Base-by-base conservation (phyloP, 805 yeast species). In the Kurtzmaniella fragi region DNA sequence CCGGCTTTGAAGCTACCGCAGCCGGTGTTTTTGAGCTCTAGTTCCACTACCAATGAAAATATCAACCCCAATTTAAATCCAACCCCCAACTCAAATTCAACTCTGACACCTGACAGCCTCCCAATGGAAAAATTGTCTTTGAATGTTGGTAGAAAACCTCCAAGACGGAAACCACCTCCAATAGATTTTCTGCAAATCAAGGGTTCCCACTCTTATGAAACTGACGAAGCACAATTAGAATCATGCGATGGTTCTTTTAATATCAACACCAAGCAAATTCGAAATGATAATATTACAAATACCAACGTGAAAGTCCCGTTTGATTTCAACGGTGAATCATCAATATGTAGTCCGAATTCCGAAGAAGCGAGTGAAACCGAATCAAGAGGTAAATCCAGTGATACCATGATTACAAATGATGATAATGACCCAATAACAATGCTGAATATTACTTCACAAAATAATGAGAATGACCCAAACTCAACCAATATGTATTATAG, bases 81-180 rank as follows among this genome's bases (percentile, higher is more conserved):
- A 20, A 8, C 25, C 25, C 25, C 8, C 25, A 8, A 20, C 25
- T n/a, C n/a, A n/a, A n/a, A n/a, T n/a, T n/a, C n/a, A 13, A 17
- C 17, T 8, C 39, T 15, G 29, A 12, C 29, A 13, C 39, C 39
- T 16, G 34, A 36, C 27, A 27, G 29, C 23, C 25, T 36, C 5
- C 27, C 31, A 10, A 28, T 32, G 30, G 36, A 32, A 12, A 20
- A 17, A 9, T 14, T 32, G 14, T 28, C 39, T 9, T 14, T 36
- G 7, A 29, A 13, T 14, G n/a, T 33, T 8, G n/a, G 39, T 31
- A 39, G 25, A 31, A 38, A 27, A 44, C 32, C 44, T 31, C 49
- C 46, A 17, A 54, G 56, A 39, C 51, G 73, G 32, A 68, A 68
- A 42, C 71, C 71, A 4, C 72, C 72, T 11, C 71, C 73, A 12